phyloP scores from a whole-genome alignment of 1,284 basidiomycete genomes.

The Wallemia ichthyophaga region DNA sequence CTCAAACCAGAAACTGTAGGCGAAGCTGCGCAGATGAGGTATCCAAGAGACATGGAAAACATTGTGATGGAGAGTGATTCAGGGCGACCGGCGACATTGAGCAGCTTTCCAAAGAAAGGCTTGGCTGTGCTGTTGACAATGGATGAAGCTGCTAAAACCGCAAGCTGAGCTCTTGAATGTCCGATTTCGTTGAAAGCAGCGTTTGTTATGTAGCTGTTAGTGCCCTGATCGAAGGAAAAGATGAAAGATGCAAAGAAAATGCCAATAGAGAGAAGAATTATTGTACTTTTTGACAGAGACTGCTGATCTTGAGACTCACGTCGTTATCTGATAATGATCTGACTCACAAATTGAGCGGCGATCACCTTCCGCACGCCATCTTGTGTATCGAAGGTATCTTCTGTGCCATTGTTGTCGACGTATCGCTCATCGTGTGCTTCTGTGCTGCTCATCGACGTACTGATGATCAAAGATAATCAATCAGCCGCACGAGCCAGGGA shows the following conservation, averaged over 20 bases:
- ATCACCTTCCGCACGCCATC: not conserved
- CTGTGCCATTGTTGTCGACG: not conserved
- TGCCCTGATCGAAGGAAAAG: not conserved
- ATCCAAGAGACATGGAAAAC: constrained; percentile 14
- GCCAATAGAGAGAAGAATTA: not conserved
- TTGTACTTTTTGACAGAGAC: constrained; percentile 7
- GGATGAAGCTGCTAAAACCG: not conserved
- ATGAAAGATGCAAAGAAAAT: not conserved
- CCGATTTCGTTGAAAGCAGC: not conserved
- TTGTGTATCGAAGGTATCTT: not conserved
- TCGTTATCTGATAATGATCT: too few species aligned
- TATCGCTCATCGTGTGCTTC: too few species aligned
- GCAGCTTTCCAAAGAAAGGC: constrained; percentile 16
- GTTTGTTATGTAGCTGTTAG: not conserved
- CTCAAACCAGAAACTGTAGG: not conserved
- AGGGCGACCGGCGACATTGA: constrained; percentile 15
- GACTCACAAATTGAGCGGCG: not conserved
- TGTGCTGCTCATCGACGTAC: too few species aligned
- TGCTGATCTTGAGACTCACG: too few species aligned
- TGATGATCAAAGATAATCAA: too few species aligned
- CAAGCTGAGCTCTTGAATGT: not conserved
- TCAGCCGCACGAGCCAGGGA: too few species aligned
- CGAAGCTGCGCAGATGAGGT: constrained; percentile 2
- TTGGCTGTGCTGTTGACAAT: constrained; percentile 9
- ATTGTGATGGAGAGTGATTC: constrained; percentile 13